A percentile compares a stretch with the other conserved stretches of the same genome.
These are phyloP conservation scores for Oryza meyeriana DNA, from an alignment of 176 grass and related monocot species.

Conservation along the genomic window DNA sequence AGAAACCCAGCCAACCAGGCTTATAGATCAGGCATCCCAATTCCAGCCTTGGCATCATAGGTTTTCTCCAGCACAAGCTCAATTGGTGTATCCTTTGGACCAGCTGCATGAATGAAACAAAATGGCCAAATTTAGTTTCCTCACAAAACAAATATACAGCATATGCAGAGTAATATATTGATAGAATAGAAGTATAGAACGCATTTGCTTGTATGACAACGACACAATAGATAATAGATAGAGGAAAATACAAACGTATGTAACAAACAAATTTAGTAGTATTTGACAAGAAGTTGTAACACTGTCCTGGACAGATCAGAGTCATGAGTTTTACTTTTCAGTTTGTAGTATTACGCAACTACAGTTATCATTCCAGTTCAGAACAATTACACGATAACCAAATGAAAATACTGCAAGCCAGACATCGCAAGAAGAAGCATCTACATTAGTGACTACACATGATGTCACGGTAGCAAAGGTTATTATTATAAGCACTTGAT, in stretches of 20 bases:
- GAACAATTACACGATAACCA: neutral
- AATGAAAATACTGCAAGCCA: neutral
- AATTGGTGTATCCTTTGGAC: slow-evolving; percentile 80
- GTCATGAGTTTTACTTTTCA: neutral
- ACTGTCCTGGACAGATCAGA: neutral
- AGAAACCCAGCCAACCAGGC: neutral
- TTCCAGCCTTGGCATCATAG: slow-evolving; percentile 85
- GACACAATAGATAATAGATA: neutral
- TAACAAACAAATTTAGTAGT: neutral
- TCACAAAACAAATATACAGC: neutral
- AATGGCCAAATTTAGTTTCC: neutral
- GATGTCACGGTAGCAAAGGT: neutral
- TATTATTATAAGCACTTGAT: neutral
- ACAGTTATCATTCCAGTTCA: neutral
- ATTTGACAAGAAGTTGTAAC: too few relatives aligned
- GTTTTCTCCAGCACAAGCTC: slow-evolving; percentile 77
- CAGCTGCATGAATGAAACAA: slow-evolving; percentile 38
- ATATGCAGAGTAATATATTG: neutral
- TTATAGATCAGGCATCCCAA: slow-evolving; percentile 95
- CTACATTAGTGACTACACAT: neutral
- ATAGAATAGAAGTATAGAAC: neutral
- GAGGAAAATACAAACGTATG: neutral
- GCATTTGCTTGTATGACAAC: neutral
- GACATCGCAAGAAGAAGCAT: neutral
- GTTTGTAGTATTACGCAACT: neutral